Evolutionary conservation across 2,329 filamentous ascomycete species (phyloP), one percentile per base, ranked within the genome.

Genomic region (Hypocrella siamensis): DNA sequence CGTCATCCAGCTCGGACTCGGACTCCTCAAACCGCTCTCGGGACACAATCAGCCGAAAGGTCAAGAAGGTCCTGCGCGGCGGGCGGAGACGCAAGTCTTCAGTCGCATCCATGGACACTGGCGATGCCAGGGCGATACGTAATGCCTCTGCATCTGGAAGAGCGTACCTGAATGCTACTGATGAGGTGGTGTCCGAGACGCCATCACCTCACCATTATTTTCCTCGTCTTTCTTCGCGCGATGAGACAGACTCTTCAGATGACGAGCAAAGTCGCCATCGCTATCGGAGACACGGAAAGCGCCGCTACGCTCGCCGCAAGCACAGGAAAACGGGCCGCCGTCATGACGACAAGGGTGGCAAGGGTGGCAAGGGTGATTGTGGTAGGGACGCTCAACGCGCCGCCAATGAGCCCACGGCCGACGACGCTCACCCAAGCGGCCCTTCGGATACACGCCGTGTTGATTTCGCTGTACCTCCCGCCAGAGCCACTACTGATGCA

Each of bases 61-160:
- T 92, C 52, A 83, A 75, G 53, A 68, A 79, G 42, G 80, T 79
- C 17, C 76, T 93, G 44, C 77, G 75, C 36, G 64, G 68, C 29
- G 67, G 76, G 32, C 72, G 72, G 45, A 75, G 72, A 40, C 75
- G 81, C 53, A 92, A 88, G 62, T 86, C 79, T 0, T 88, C 78
- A 42, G 63, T 68, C 21, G 73, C 73, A 45, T 85, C 76, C 17
- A 70, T 70, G 37, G 78, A 82, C 11, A 71, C 65, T 11, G 38
- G 38, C 19, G 49, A 55, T 17, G 37, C 39, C 5, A 47, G 45
- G 19, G 41, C 40, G 6, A 56, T 49, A 9, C 54, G 56, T 4
- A 54, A 56, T 5, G 53, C 59, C 1, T 67, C 64, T 2, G 54
- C 61, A 7, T 17, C 26, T 17, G 30, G 54, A 16, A 55, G 54